Evolutionary conservation across 139 green algal species (phyloP).

Genomic region (Picochlorum sp.): DNA sequence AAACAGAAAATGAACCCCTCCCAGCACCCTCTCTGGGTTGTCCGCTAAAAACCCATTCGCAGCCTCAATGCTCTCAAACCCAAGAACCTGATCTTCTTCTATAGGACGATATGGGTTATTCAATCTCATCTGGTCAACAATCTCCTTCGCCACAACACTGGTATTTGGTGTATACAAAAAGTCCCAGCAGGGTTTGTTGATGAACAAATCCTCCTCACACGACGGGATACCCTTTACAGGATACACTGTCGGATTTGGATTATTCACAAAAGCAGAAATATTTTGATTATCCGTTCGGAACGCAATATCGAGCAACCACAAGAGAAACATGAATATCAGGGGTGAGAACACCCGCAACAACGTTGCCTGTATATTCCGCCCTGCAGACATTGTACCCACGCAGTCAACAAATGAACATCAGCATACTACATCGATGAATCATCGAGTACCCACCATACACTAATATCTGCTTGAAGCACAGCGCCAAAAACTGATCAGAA

Average conservation of each 20-base stretch:
- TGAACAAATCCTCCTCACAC: constrained; percentile 57
- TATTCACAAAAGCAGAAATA: constrained; percentile 14
- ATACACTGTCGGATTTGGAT: constrained; percentile 9
- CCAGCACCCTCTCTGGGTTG: constrained; percentile 52
- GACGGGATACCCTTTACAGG: constrained; percentile 33
- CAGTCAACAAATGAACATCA: too few relatives aligned
- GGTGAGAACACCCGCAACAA: constrained; percentile 61
- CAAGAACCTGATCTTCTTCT: constrained; percentile 28
- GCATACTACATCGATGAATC: too few relatives aligned
- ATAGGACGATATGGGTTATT: constrained; percentile 56
- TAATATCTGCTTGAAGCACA: constrained; percentile 24
- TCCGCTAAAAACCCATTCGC: constrained; percentile 61
- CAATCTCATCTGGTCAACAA: constrained; percentile 46
- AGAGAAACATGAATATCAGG: constrained; percentile 82
- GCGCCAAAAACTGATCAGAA: constrained; percentile 12
- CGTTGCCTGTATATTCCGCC: constrained; percentile 67
- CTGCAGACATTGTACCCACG: too few relatives aligned
- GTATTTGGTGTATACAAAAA: constrained; percentile 64
- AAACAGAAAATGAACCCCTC: constrained; percentile 52
- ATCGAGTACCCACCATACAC: constrained; percentile 18
- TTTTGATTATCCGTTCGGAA: constrained; percentile 39
- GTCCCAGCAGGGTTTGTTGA: constrained; percentile 51
- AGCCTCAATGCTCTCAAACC: constrained; percentile 39
- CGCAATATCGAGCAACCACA: constrained; percentile 58
- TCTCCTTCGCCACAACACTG: not conserved